Evolutionary conservation across 2,329 filamentous ascomycete species (phyloP).

Genomic region (Fusarium sp.): DNA sequence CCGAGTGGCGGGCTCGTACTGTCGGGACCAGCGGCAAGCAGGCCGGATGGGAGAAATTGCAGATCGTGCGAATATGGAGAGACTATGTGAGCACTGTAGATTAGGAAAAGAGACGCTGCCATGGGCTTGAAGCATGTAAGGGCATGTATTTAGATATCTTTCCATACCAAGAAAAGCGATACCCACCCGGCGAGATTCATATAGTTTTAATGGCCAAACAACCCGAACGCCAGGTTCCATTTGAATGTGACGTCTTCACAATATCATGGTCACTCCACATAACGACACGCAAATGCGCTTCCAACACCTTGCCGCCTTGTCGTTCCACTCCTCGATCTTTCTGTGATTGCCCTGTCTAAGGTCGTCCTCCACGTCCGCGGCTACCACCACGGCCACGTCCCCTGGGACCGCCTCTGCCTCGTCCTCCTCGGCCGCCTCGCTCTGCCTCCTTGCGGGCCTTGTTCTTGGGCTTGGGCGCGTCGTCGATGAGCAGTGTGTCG

Average conservation of each 20-base stretch:
- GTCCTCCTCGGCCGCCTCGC: conserved; percentile 64
- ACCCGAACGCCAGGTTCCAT: conserved; percentile 51
- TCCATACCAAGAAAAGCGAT: conserved; percentile 45
- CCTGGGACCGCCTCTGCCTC: conserved; percentile 64
- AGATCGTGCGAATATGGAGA: conserved; percentile 88
- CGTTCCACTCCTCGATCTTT: not conserved
- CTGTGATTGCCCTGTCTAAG: conserved; percentile 10
- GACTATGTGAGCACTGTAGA: conserved; percentile 41
- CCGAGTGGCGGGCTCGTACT: conserved; percentile 77
- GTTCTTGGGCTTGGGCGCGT: conserved; percentile 98
- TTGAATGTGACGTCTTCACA: conserved; percentile 44
- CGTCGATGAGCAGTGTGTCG: conserved; percentile 95
- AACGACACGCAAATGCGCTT: conserved; percentile 25
- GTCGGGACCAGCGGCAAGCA: conserved; percentile 86
- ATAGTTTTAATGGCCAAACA: conserved; percentile 48
- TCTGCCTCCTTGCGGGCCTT: conserved; percentile 95
- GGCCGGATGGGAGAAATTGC: conserved; percentile 94
- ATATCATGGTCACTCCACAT: conserved; percentile 31
- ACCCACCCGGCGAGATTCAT: conserved; percentile 44
- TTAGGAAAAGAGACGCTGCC: conserved; percentile 2
- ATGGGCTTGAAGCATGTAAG: conserved; percentile 36
- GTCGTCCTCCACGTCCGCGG: conserved; percentile 53
- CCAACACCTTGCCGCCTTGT: conserved; percentile 16
- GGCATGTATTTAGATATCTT: conserved; percentile 48
- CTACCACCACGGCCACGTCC: conserved; percentile 64